These are phyloP conservation scores for Colletotrichum neosansevieriae DNA, from an alignment of 2,329 filamentous ascomycete species.

Conservation along the genomic window DNA sequence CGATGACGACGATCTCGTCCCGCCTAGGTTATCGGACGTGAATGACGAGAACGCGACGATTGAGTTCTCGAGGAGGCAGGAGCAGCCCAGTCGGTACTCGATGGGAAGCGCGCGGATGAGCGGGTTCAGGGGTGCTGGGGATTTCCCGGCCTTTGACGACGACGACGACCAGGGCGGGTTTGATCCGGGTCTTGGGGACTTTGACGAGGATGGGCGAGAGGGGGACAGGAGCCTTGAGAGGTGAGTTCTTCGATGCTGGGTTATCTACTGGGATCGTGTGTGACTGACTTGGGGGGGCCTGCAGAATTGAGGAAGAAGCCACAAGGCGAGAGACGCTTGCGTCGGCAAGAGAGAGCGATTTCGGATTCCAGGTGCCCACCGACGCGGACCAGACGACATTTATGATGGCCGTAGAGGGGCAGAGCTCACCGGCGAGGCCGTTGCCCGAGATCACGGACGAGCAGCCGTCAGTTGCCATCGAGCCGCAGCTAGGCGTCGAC, in stretches of 20 bases:
- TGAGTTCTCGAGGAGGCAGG: conserved; percentile 68
- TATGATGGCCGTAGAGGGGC: conserved; percentile 53
- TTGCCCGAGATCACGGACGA: conserved; percentile 41
- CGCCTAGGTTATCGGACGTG: conserved; percentile 65
- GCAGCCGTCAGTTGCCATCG: conserved; percentile 29
- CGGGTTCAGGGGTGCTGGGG: conserved; percentile 58
- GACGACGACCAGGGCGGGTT: conserved; percentile 62
- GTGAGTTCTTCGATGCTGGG: conserved; percentile 45
- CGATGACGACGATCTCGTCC: conserved; percentile 60
- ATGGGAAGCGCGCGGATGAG: conserved; percentile 66
- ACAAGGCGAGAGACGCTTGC: conserved; percentile 53
- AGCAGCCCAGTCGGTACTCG: conserved; percentile 61
- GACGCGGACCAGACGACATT: conserved; percentile 65
- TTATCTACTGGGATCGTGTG: conserved; percentile 42
- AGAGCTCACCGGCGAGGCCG: conserved; percentile 40
- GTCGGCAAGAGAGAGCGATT: conserved; percentile 59
- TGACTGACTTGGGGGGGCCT: background rate
- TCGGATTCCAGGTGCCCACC: conserved; percentile 63
- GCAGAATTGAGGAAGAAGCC: conserved; percentile 54
- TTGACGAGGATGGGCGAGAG: conserved; percentile 51
- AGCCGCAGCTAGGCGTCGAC: conserved; percentile 39
- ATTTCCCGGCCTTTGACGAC: conserved; percentile 51
- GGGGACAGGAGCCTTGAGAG: conserved; percentile 59
- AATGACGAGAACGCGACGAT: conserved; percentile 69
- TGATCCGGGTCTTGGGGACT: conserved; percentile 53